Base-by-base conservation (phyloP, 495 filamentous ascomycete species). In the Neurospora sp. region DNA sequence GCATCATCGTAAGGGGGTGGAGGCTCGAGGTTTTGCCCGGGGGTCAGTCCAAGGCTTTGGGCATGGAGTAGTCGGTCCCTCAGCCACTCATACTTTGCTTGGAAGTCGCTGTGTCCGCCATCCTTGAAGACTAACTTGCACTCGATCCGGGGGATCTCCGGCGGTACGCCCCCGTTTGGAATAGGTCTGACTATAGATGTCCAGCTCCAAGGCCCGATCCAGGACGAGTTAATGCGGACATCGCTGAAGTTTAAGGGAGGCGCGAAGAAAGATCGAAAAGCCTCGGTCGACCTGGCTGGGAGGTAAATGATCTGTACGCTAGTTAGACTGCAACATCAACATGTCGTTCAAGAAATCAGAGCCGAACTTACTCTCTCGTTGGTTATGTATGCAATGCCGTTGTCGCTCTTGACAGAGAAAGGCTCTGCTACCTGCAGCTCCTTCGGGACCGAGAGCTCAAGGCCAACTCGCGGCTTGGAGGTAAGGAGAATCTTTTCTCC, bases 201-300 rank as follows among this genome's bases (percentile, higher is more conserved):
- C 96, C 96, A 99, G 76, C 90, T 90, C 83, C 98, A 98, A 10
- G 96, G 91, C n/a, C 96, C 96, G 77, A 98, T 96, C 83, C 94
- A 97, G 2, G 96, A 94, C 3, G 95, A 92, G 8, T 91, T 88
- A 70, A 98, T 93, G 77, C 93, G 93, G n/a, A 90, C 91, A 81
- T 99, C 95, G 81, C 89, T 88, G 53, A 97, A 86, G 76, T 92
- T 92, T 69, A 95, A 86, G 70, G 98, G 90, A 27, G 96, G 96
- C 0, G 90, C 88, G 35, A 94, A 93, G 83, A 99, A 97, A 70
- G 94, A 97, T 76, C 93, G 90, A 76, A 98, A 87, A 38, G 87
- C 83, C 9, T 88, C 82, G 14, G 89, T 92, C 39, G 87, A 85
- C 37, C 87, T 86, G 53, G 89, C 83, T 14, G 96, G 95, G 39